Conservation (phyloP, 2,329 filamentous ascomycete species). For the Penicillium sp. region DNA sequence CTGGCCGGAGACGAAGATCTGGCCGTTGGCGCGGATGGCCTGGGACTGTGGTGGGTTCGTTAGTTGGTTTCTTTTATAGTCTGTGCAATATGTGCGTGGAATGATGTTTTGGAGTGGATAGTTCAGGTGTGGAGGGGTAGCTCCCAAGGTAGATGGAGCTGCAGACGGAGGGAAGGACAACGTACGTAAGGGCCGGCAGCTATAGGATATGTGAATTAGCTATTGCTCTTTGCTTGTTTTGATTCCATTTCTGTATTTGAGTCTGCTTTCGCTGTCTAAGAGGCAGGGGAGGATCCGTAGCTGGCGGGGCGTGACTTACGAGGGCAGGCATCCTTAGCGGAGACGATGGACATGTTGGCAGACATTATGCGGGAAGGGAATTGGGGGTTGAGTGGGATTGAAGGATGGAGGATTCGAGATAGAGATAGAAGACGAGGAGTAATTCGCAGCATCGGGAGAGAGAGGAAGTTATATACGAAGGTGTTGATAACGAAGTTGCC, state of each 20-base stretch:
- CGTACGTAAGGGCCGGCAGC: conserved; percentile 40
- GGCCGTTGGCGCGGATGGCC: conserved; percentile 59
- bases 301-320: conserved; percentile 29
- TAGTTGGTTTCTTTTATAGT: background rate
- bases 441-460: conserved; percentile 19
- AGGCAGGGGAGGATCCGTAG: background rate
- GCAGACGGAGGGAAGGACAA: conserved; percentile 2
- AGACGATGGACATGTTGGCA: conserved; percentile 32
- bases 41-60: conserved; percentile 33
- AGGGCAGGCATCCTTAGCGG: conserved; percentile 39
- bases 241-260: background rate
- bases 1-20: conserved; percentile 65
- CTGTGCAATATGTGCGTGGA: background rate
- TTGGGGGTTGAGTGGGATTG: conserved; percentile 9
- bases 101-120: background rate
- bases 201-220: conserved; percentile 15
- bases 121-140: conserved; percentile 2
- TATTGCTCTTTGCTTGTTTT: background rate
- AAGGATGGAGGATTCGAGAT: conserved; percentile 9
- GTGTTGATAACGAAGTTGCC: conserved; percentile 7
- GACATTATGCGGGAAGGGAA: conserved; percentile 25
- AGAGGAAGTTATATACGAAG: conserved; percentile 5
- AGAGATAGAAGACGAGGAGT: conserved; percentile 20
- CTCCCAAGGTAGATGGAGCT: background rate
- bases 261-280: background rate